These are phyloP conservation scores for Talaromyces sp. DNA, from an alignment of 2,329 filamentous ascomycete genomes.

Conservation along the genomic window DNA sequence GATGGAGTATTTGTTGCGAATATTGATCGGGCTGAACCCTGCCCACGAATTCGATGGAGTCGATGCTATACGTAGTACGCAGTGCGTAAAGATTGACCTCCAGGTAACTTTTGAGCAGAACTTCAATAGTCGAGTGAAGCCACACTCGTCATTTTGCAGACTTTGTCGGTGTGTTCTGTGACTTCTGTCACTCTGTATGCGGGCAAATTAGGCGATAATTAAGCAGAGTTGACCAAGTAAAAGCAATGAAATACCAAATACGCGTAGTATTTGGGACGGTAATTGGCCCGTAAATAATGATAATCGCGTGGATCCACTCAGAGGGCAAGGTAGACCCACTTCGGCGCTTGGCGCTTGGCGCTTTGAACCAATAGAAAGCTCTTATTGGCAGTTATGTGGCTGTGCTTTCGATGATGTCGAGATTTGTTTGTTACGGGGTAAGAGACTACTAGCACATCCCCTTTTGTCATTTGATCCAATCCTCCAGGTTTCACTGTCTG, in stretches of 20 bases:
- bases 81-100: not conserved
- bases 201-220: not conserved
- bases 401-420: conserved; percentile 1
- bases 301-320: conserved; percentile 1
- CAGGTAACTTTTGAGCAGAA: not conserved
- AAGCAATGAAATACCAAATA: not conserved
- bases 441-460: not conserved
- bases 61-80: not conserved
- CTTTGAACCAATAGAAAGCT: not conserved
- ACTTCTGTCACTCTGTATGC: not conserved
- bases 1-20: not conserved
- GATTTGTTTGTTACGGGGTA: too few species aligned
- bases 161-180: conserved; percentile 5
- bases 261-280: not conserved
- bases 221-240: not conserved
- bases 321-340: not conserved
- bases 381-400: not conserved
- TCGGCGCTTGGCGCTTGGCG: not conserved
- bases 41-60: not conserved
- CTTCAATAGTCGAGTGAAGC: not conserved
- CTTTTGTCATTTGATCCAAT: not conserved
- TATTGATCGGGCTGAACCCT: not conserved
- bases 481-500: not conserved
- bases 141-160: not conserved
- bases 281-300: not conserved